phyloP scores from a whole-genome alignment of 768 basidiomycete species.

The Russula virescens region DNA sequence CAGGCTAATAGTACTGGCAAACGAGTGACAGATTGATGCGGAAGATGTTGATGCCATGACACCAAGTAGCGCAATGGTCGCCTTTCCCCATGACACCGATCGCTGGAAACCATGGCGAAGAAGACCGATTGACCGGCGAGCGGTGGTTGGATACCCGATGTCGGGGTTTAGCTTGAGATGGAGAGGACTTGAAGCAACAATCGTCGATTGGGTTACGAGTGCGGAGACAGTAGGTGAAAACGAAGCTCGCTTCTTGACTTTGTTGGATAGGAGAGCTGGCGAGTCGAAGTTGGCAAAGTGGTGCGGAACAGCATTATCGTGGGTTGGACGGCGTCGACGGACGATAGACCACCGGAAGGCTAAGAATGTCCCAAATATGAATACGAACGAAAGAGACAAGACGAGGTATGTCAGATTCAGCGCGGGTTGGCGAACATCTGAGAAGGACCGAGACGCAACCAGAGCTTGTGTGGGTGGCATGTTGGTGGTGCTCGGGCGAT shows the following conservation, averaged over 20 bases:
- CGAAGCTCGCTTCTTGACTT: neutral
- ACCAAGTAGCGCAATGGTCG: neutral
- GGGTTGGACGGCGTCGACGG: neutral
- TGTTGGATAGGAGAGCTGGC: neutral
- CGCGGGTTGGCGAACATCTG: neutral
- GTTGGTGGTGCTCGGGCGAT: neutral
- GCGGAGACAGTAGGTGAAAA: constrained; percentile 10
- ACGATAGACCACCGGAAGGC: neutral
- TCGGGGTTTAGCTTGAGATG: neutral
- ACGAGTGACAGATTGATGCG: neutral
- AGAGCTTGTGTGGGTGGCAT: constrained; percentile 15
- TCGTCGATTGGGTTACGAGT: constrained; percentile 10
- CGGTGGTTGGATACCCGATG: neutral
- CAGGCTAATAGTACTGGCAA: neutral
- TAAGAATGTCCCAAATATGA: neutral
- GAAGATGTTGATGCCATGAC: neutral
- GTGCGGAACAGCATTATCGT: neutral
- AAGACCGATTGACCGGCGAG: neutral
- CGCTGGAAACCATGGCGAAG: constrained; percentile 3
- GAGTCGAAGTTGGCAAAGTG: neutral
- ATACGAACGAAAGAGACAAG: constrained; percentile 6
- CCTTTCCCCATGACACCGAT: neutral
- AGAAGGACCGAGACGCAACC: neutral
- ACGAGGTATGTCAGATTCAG: neutral
- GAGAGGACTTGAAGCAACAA: constrained; percentile 16